These are phyloP conservation scores for Lobosporangium transversale DNA, from an alignment of 192 early-diverging fungal genomes.

Conservation along the genomic window DNA sequence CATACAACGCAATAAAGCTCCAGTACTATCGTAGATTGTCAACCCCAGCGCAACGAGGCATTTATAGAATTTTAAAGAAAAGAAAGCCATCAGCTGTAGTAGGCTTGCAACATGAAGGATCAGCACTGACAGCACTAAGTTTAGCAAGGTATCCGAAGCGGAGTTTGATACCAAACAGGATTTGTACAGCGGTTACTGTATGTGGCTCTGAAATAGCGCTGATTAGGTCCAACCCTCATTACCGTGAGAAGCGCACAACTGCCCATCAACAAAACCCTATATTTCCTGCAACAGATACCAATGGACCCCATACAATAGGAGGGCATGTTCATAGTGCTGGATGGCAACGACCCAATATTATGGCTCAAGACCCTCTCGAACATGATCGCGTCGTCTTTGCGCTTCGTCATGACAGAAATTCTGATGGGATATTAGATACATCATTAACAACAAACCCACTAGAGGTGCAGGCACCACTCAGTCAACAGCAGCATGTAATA, in stretches of 20 bases:
- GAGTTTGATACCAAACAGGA: neutral
- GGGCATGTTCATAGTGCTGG: neutral
- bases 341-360: constrained; percentile 30
- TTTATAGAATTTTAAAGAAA: constrained; percentile 14
- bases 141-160: constrained; percentile 8
- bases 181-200: too few relatives aligned
- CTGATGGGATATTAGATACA: neutral
- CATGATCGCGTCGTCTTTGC: constrained; percentile 27
- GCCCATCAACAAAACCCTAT: neutral
- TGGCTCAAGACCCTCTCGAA: constrained; percentile 27
- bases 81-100: constrained; percentile 29
- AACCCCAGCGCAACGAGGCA: constrained; percentile 22
- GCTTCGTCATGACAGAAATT: neutral
- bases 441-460: neutral
- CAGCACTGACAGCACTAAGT: constrained; percentile 31
- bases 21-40: too few relatives aligned
- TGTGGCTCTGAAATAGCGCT: neutral
- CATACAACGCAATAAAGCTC: too few relatives aligned
- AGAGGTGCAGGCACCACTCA: neutral
- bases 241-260: constrained; percentile 9
- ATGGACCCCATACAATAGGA: neutral
- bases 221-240: constrained; percentile 38
- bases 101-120: constrained; percentile 43
- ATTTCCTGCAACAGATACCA: neutral
- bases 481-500: neutral